phyloP scores from a whole-genome alignment of 2,329 filamentous ascomycete species.

The Knufia fluminis region DNA sequence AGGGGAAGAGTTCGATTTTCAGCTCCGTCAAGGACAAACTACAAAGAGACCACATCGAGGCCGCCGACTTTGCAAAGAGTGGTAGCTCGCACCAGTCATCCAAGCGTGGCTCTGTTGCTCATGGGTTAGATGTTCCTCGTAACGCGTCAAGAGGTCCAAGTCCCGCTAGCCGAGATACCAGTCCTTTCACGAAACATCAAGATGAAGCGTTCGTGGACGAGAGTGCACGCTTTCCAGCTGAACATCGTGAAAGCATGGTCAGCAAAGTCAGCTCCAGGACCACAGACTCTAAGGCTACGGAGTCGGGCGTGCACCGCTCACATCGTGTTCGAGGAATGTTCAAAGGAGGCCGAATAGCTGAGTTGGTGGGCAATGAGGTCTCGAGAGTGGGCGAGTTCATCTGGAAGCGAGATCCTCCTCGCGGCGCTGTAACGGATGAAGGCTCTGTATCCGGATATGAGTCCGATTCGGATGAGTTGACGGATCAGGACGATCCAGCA shows the following conservation, averaged over 20 bases:
- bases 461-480: conserved; percentile 37
- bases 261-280: conserved; percentile 36
- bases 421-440: conserved; percentile 30
- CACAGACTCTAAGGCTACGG: conserved; percentile 37
- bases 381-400: conserved; percentile 53
- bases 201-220: conserved; percentile 6
- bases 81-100: not conserved
- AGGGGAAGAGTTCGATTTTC: conserved; percentile 37
- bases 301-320: conserved; percentile 35
- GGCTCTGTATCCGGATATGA: conserved; percentile 40
- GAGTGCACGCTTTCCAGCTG: not conserved
- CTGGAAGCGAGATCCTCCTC: conserved; percentile 46
- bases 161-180: conserved; percentile 19
- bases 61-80: conserved; percentile 25
- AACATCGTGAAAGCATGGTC: conserved; percentile 17
- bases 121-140: not conserved
- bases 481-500: conserved; percentile 17
- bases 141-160: conserved; percentile 18
- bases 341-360: conserved; percentile 66
- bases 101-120: not conserved
- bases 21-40: conserved; percentile 32
- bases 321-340: conserved; percentile 63
- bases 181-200: conserved; percentile 15
- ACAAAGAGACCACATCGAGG: conserved; percentile 34
- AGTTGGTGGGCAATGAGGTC: conserved; percentile 57